Evolutionary conservation across 495 filamentous ascomycete species (phyloP).

Genomic region (Hapsidospora chrysogenum): DNA sequence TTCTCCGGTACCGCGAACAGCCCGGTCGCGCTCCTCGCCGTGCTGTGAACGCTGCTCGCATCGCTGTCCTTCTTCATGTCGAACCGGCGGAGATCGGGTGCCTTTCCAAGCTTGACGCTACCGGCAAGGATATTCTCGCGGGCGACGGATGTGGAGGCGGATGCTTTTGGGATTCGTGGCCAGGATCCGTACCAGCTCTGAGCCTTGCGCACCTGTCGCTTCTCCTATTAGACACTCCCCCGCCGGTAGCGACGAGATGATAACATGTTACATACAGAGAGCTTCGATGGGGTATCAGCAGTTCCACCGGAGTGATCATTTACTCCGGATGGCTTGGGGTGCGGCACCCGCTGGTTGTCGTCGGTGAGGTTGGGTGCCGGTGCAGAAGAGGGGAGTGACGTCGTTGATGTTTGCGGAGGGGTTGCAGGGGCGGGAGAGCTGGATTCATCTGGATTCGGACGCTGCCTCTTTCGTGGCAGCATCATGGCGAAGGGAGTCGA

Average conservation of each 20-base stretch:
- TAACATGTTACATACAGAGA: too few relatives aligned
- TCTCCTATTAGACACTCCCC: too few relatives aligned
- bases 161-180: slow-evolving; percentile 49
- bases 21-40: slow-evolving; percentile 9
- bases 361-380: background rate
- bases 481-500: slow-evolving; percentile 1
- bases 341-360: background rate
- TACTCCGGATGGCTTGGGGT: background rate
- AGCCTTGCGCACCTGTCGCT: slow-evolving; percentile 32
- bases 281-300: background rate
- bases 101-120: slow-evolving; percentile 18
- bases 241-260: too few relatives aligned
- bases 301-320: background rate
- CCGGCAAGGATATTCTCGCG: slow-evolving; percentile 57
- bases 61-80: slow-evolving; percentile 20
- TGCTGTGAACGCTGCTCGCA: slow-evolving; percentile 10
- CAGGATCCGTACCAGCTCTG: slow-evolving; percentile 51
- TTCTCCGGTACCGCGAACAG: slow-evolving; percentile 12
- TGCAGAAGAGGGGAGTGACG: slow-evolving; percentile 2
- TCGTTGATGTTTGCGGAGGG: background rate
- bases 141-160: slow-evolving; percentile 56
- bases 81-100: slow-evolving; percentile 29
- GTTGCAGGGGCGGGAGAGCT: slow-evolving; percentile 1
- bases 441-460: slow-evolving; percentile 1
- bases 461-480: slow-evolving; percentile 3